These are phyloP conservation scores for Aspergillus egyptiacus DNA, from an alignment of 495 filamentous ascomycete species.

Conservation along the genomic window DNA sequence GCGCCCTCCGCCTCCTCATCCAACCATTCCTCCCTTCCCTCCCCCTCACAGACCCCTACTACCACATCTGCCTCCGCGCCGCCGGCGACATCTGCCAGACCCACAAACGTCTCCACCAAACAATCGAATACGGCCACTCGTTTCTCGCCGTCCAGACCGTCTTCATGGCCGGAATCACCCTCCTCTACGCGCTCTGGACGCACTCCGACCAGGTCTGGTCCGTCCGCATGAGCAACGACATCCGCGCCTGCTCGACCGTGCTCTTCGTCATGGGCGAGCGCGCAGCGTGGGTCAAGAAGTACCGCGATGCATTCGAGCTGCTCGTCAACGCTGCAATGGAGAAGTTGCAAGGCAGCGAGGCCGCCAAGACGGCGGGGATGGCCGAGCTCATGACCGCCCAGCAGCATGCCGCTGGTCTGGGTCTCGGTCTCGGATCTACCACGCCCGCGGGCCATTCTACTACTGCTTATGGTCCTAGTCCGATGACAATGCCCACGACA, in stretches of 20 bases:
- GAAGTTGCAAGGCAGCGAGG: slow-evolving; percentile 40
- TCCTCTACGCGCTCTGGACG: slow-evolving; percentile 46
- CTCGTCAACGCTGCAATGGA: slow-evolving; percentile 52
- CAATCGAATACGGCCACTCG: slow-evolving; percentile 48
- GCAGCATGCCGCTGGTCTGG: slow-evolving; percentile 16
- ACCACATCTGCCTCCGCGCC: slow-evolving; percentile 45
- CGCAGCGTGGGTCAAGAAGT: slow-evolving; percentile 47
- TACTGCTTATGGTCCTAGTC: too few relatives aligned
- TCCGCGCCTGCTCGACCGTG: slow-evolving; percentile 49
- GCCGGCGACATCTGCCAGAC: slow-evolving; percentile 50
- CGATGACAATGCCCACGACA: too few relatives aligned
- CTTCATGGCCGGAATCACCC: slow-evolving; percentile 50
- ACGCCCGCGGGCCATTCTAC: too few relatives aligned
- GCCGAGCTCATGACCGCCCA: slow-evolving; percentile 41
- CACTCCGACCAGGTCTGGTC: slow-evolving; percentile 46
- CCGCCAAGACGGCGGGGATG: slow-evolving; percentile 34
- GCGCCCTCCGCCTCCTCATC: slow-evolving; percentile 45
- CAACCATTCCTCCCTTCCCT: slow-evolving; percentile 48
- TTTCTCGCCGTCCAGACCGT: slow-evolving; percentile 51
- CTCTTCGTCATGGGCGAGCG: slow-evolving; percentile 52
- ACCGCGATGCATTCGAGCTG: slow-evolving; percentile 49
- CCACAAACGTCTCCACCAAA: slow-evolving; percentile 48
- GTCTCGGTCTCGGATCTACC: not conserved
- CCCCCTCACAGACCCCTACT: slow-evolving; percentile 44
- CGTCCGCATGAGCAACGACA: slow-evolving; percentile 47